Conservation (phyloP, 805 yeast genomes). For the Teunomyces stri region DNA sequence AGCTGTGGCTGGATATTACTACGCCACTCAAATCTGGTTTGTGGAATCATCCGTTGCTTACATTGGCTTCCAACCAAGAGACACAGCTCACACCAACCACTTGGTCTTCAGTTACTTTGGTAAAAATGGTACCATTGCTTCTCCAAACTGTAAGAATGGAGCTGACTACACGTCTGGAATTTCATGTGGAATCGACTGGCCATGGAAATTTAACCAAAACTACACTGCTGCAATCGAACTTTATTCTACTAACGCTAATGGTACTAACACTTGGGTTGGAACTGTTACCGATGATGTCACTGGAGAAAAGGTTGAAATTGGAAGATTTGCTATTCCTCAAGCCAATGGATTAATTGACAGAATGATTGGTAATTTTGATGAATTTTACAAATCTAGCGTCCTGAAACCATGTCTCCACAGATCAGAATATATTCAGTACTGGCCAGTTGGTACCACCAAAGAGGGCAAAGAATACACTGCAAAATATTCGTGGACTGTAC, state of each 20-base stretch:
- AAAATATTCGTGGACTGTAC: background rate
- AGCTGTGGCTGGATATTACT: background rate
- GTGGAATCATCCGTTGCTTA: background rate
- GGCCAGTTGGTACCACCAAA: background rate
- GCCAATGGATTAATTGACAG: background rate
- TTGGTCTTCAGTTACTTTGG: background rate
- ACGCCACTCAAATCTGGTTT: background rate
- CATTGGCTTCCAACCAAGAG: background rate
- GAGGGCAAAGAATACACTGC: background rate
- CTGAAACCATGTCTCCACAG: background rate
- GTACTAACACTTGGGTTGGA: background rate
- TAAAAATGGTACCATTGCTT: background rate
- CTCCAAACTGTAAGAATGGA: background rate
- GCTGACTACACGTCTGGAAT: background rate
- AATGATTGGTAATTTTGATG: background rate
- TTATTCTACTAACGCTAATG: background rate
- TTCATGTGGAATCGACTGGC: background rate
- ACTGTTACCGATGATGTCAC: background rate
- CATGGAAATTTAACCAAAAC: background rate
- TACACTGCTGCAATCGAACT: background rate
- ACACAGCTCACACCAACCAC: background rate
- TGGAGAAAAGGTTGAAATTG: background rate
- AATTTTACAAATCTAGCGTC: background rate
- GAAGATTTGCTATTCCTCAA: background rate
- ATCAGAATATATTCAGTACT: background rate